Evolutionary conservation across 331 rosid genomes (phyloP), one percentile per base, ranked within the genome.

Genomic region (Malus hybrid): DNA sequence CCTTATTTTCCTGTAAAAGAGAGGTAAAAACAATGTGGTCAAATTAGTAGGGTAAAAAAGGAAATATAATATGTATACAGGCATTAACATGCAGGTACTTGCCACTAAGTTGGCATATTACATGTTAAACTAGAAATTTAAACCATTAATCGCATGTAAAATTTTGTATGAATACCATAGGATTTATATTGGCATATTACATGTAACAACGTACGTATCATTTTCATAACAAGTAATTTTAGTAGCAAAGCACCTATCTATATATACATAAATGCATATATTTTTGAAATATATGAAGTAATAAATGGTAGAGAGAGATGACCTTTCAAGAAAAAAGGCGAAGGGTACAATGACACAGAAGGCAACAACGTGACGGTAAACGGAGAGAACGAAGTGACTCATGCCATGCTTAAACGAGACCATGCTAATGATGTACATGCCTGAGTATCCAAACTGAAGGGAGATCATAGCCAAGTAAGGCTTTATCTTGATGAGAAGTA

Each of bases 391-490:
- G 78, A 88, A 95, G 75, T 95, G 92, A 55, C 97, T 95, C 93
- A 95, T 87, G 29, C 99, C 99, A 68, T 90, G 93, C 36, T 92
- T 95, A 78, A 95, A 88, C 32, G 97, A 89, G 68, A 95, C 93
- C 97, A 92, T 87, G n/a, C 97, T 92, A 58, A 95, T 83, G 39
- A 95, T 84, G 20, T 95, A 92, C 99, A 95, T 90, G 24, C 99
- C 99, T 1, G 97, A 77, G 65, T 92, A 95, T 0, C 99, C 99
- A 79, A 95, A 92, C 36, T 95, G 97, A 76, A 95, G 96, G 63
- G 92, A 89, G 61, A 90, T 68, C 78, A 95, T 92, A 18, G 96
- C 97, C 79, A 95, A 88, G 82, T 88, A 92, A 5, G 99, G 99
- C 70, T 95, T 93, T 53, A 74, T 4, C 75, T 87, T 84, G 4